Evolutionary conservation across 1,284 basidiomycete genomes (phyloP), one percentile per base, ranked within the genome.

Genomic region (Cutaneotrichosporon sp.): DNA sequence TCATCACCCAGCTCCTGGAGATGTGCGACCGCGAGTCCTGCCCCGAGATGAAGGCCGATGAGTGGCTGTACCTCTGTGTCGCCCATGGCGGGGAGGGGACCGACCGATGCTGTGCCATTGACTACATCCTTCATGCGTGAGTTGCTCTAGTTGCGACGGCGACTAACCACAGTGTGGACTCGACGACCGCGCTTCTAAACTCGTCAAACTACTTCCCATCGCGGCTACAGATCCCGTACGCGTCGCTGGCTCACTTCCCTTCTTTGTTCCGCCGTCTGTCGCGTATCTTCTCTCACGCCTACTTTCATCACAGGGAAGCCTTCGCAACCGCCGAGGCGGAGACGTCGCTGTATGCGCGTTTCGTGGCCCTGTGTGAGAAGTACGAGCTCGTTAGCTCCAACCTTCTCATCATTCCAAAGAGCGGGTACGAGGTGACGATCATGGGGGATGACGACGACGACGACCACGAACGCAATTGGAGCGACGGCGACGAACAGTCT

Each of bases 1-100:
- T 97, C 48, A 85, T 97, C 46, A 89, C 86, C 3, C 84, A 85
- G 63, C 79, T 97, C 17, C 85, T 94, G 65, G 81, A 84, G 57
- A 86, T 89, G 66, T 97, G 93, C 67, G 87, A 84, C 9, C 82
- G 87, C 34, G 75, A 80, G 46, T 83, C 86, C 9, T 97, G 93
- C 77, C 88, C 89, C 2, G 87, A 94, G 71, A 97, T 97, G 93
- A 94, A 94, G 71, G 92, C 93, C 14, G 89, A 87, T 47, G 90
- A 97, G 78, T 97, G 93, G 90, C 80, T 91, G 38, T 97, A 94
- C 75, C 78, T 97, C 3, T 98, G 94, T 66, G 92, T 94, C 26
- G 91, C 92, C 0, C 93, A 97, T 64, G 68, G 66, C 8, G 61
- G 60, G 11, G 65, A 63, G 14, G 63, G 60, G 5, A 61, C 64